Evolutionary conservation across 176 grass and related monocot species (phyloP).

Genomic region (Carex myosuroides): DNA sequence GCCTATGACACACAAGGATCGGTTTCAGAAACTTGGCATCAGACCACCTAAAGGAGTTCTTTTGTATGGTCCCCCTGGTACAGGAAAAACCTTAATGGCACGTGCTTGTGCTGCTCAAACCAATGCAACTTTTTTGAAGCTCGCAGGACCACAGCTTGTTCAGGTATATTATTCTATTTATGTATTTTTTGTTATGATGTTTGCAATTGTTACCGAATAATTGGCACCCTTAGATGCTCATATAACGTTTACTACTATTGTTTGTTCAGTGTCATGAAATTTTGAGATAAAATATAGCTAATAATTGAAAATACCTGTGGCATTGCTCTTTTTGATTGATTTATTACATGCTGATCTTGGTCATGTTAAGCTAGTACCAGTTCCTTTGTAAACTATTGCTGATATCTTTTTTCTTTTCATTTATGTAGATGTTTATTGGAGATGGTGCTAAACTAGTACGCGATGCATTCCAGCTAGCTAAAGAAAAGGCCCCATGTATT

Average conservation of each 20-base stretch:
- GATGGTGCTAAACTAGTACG: conserved; percentile 90
- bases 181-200: neutral
- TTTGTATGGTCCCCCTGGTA: conserved; percentile 93
- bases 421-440: conserved; percentile 82
- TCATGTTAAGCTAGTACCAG: neutral
- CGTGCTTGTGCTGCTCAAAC: conserved; percentile 93
- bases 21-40: conserved; percentile 87
- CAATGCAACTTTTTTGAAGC: conserved; percentile 89
- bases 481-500: conserved; percentile 89
- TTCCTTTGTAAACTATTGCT: neutral
- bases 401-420: conserved; percentile 3
- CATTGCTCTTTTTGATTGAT: neutral
- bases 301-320: neutral
- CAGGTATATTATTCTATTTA: conserved; percentile 39
- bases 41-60: conserved; percentile 89
- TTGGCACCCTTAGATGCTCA: too few relatives aligned
- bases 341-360: neutral
- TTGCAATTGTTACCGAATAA: neutral
- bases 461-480: conserved; percentile 87
- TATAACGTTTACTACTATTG: neutral
- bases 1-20: conserved; percentile 87
- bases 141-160: conserved; percentile 79
- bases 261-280: neutral
- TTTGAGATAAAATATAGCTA: neutral
- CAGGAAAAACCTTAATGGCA: conserved; percentile 93